Evolutionary conservation across 257 asterid genomes (phyloP).

Genomic region (Solanum gracilifrons): DNA sequence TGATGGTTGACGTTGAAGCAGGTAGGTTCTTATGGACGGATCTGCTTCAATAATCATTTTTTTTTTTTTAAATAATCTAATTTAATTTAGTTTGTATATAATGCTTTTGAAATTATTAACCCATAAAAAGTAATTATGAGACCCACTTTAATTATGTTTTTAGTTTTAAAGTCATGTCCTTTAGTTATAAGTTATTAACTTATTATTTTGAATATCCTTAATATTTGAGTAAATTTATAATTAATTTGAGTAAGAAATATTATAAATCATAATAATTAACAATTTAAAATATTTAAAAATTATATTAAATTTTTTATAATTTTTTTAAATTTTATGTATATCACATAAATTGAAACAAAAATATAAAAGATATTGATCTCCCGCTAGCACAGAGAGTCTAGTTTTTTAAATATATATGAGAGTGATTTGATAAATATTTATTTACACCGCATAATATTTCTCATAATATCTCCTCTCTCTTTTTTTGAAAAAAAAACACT

Average conservation of each 20-base stretch:
- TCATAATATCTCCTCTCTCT: not conserved
- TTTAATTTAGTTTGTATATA: not conserved
- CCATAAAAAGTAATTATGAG: not conserved
- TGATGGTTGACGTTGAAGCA: not conserved
- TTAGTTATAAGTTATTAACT: not conserved
- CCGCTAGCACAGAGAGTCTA: not conserved
- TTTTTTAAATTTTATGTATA: too few relatives aligned
- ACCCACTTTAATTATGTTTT: not conserved
- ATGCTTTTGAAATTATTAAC: not conserved
- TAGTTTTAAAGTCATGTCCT: not conserved
- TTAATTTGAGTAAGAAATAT: too few relatives aligned
- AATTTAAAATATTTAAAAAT: too few relatives aligned
- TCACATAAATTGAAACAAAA: not conserved
- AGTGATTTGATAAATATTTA: too few relatives aligned
- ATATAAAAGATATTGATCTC: too few relatives aligned
- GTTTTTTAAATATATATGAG: too few relatives aligned
- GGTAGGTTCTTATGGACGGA: not conserved
- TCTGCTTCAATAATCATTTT: not conserved
- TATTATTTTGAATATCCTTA: too few relatives aligned
- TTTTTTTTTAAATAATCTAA: too few relatives aligned
- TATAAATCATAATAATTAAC: too few relatives aligned
- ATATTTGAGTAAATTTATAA: too few relatives aligned
- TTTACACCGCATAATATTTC: not conserved
- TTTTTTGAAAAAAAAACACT: too few relatives aligned
- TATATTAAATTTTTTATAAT: too few relatives aligned